Evolutionary conservation across 1,139 yeast species (phyloP).

Genomic region (Suhomyces ambrosiae): DNA sequence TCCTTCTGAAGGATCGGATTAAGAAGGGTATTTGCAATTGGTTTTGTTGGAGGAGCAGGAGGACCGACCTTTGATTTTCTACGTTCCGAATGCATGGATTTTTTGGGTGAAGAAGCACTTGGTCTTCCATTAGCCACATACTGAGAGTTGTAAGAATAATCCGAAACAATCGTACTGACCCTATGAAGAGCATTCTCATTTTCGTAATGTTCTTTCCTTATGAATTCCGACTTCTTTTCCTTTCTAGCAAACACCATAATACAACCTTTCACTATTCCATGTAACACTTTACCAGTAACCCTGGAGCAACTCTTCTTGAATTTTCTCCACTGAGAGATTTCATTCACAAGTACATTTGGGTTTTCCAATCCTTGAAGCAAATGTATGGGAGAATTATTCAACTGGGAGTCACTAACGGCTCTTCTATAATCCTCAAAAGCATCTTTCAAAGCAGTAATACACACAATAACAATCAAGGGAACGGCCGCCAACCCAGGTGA

Average conservation of each 20-base stretch:
- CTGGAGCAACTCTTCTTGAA: constrained; percentile 53
- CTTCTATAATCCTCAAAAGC: constrained; percentile 93
- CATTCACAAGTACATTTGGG: constrained; percentile 73
- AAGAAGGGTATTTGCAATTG: constrained; percentile 31
- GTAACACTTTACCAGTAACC: constrained; percentile 18
- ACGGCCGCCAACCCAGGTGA: constrained; percentile 90
- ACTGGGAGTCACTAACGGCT: constrained; percentile 74
- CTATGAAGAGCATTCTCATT: constrained; percentile 37
- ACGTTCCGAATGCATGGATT: constrained; percentile 8
- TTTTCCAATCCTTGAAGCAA: constrained; percentile 70
- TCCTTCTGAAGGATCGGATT: constrained; percentile 34
- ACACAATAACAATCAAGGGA: constrained; percentile 89
- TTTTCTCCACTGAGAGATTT: constrained; percentile 64
- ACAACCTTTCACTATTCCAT: constrained; percentile 25
- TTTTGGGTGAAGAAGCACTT: constrained; percentile 7
- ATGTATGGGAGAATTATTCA: constrained; percentile 86
- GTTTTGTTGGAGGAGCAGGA: constrained; percentile 12
- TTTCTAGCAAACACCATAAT: constrained; percentile 35
- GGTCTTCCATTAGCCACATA: constrained; percentile 6
- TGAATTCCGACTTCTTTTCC: constrained; percentile 28
- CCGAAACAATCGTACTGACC: constrained; percentile 45
- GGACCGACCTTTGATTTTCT: constrained; percentile 16
- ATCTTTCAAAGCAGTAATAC: constrained; percentile 86
- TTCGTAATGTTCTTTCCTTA: constrained; percentile 30
- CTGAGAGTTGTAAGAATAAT: constrained; percentile 25